These are phyloP conservation scores for Hippophae gyantsensis DNA, from an alignment of 306 rosid genomes.

Conservation along the genomic window DNA sequence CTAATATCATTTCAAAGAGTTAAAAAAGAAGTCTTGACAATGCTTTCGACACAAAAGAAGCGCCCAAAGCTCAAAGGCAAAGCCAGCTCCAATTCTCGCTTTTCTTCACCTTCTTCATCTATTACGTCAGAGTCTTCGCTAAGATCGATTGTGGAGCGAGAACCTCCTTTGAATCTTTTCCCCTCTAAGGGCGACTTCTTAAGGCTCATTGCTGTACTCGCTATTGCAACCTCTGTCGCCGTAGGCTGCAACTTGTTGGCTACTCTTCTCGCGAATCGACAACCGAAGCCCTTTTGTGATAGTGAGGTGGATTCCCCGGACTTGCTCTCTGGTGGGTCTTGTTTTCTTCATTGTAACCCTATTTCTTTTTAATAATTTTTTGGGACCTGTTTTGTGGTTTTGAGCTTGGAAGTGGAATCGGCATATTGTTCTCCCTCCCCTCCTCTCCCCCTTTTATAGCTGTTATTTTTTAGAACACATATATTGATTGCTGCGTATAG, in stretches of 20 bases:
- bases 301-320: slow-evolving; percentile 23
- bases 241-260: slow-evolving; percentile 37
- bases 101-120: slow-evolving; percentile 16
- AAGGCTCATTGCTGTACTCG: slow-evolving; percentile 36
- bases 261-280: slow-evolving; percentile 28
- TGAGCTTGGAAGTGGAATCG: neutral
- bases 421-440: neutral
- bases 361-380: neutral
- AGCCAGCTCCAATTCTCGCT: neutral
- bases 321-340: slow-evolving; percentile 36
- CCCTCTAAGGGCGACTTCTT: slow-evolving; percentile 57
- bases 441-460: neutral
- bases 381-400: neutral
- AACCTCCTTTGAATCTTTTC: slow-evolving; percentile 51
- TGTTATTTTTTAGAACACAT: neutral
- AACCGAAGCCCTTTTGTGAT: slow-evolving; percentile 54
- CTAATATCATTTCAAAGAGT: too few species aligned
- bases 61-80: slow-evolving; percentile 17
- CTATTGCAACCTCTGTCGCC: slow-evolving; percentile 46
- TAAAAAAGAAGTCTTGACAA: too few species aligned
- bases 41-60: slow-evolving; percentile 25
- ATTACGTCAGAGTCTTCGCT: slow-evolving; percentile 14
- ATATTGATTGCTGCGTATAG: too few species aligned
- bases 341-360: neutral
- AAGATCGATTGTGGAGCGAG: slow-evolving; percentile 25